Evolutionary conservation across 2,329 filamentous ascomycete genomes (phyloP).

Genomic region (Aspergillus tubingensis): DNA sequence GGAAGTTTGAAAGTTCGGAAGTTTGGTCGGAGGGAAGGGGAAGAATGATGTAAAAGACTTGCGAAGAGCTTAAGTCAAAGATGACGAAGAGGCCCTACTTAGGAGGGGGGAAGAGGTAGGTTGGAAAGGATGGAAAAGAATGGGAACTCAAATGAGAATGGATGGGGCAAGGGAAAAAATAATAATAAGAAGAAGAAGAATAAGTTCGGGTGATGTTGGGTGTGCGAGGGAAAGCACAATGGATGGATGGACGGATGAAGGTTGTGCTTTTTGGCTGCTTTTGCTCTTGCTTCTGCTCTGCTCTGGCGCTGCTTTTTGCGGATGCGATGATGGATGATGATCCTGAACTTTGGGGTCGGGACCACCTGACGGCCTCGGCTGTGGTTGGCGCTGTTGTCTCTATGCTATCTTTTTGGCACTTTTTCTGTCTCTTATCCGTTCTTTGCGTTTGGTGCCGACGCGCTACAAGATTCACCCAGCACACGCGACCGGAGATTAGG

Average conservation of each 20-base stretch:
- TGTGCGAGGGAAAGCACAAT: neutral
- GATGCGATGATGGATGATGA: conserved; percentile 19
- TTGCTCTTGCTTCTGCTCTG: conserved; percentile 1
- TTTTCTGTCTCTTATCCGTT: neutral
- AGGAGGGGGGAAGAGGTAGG: neutral
- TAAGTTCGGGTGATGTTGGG: too few relatives aligned
- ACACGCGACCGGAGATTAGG: conserved; percentile 1
- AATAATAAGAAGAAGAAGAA: too few relatives aligned
- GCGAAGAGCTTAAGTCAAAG: neutral
- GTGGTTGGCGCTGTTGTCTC: conserved; percentile 16
- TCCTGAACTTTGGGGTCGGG: conserved; percentile 26
- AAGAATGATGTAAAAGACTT: conserved; percentile 9
- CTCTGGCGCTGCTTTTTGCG: neutral
- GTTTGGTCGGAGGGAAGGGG: conserved; percentile 13
- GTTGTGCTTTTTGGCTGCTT: conserved; percentile 9
- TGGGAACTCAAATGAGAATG: neutral
- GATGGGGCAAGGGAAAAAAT: too few relatives aligned
- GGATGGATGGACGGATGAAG: conserved; percentile 8
- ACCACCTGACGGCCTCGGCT: conserved; percentile 37
- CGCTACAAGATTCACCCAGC: neutral
- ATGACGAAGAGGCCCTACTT: neutral
- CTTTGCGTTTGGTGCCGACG: neutral
- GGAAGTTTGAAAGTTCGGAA: conserved; percentile 26
- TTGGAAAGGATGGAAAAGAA: conserved; percentile 3
- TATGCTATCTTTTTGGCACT: neutral